Evolutionary conservation across 148 eudicot genomes (phyloP).

Genomic region (Rhododendron mucronatum): DNA sequence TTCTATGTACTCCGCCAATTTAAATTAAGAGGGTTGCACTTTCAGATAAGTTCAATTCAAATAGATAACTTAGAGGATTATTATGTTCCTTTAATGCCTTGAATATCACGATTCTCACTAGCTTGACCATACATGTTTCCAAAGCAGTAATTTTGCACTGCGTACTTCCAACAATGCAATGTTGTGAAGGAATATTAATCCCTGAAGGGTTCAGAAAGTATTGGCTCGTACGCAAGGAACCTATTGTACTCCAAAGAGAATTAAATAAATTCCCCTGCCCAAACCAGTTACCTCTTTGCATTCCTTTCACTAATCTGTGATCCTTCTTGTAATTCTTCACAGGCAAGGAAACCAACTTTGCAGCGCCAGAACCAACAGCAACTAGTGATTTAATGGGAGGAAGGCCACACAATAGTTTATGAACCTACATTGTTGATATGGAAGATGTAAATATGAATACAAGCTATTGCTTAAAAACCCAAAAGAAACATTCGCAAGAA

Average conservation of each 20-base stretch:
- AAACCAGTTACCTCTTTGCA: slow-evolving; percentile 75
- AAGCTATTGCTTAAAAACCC: not conserved
- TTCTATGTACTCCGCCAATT: not conserved
- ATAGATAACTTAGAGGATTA: not conserved
- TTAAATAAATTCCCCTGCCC: not conserved
- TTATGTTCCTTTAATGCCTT: not conserved
- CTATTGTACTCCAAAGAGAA: not conserved
- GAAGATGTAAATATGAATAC: slow-evolving; percentile 1
- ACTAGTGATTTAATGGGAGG: slow-evolving; percentile 78
- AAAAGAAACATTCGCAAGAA: slow-evolving; percentile 7
- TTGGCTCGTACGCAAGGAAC: not conserved
- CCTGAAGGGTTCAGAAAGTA: not conserved
- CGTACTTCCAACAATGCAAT: not conserved
- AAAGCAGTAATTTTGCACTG: not conserved
- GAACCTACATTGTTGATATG: slow-evolving; percentile 43
- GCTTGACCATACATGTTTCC: not conserved
- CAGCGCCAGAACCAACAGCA: slow-evolving; percentile 91
- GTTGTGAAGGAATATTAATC: not conserved
- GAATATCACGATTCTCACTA: not conserved
- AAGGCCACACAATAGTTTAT: slow-evolving; percentile 76
- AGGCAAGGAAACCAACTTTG: slow-evolving; percentile 81
- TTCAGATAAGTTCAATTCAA: not conserved
- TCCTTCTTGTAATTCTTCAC: slow-evolving; percentile 79
- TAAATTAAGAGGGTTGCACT: not conserved
- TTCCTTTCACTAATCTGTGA: slow-evolving; percentile 75